phyloP scores from a whole-genome alignment of 257 asterid genomes.

The Solanum pinnatisectum region DNA sequence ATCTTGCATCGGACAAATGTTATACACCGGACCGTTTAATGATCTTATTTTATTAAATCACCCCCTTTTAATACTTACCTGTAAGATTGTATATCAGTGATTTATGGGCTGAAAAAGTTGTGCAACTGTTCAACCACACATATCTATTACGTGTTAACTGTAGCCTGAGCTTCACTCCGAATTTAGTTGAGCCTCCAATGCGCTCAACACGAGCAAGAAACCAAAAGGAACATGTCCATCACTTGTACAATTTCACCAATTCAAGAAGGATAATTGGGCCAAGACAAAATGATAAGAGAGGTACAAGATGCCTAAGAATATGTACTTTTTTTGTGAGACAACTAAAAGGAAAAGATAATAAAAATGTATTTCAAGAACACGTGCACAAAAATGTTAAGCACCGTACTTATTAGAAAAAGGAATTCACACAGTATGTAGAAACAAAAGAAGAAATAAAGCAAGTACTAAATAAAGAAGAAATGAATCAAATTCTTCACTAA shows the following conservation, averaged over 20 bases:
- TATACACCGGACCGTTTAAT: not conserved
- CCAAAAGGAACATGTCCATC: not conserved
- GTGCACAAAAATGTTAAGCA: not conserved
- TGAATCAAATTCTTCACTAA: not conserved
- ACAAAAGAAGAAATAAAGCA: not conserved
- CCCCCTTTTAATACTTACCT: not conserved
- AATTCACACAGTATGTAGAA: not conserved
- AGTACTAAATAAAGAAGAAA: not conserved
- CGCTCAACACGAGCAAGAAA: rapidly evolving
- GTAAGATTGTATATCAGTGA: not conserved
- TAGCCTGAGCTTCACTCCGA: rapidly evolving
- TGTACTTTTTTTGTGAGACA: not conserved
- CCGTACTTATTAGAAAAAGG: not conserved
- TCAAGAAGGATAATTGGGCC: not conserved
- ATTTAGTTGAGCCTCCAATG: rapidly evolving
- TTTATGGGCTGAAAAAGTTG: not conserved
- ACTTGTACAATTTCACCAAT: not conserved
- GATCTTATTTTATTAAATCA: not conserved
- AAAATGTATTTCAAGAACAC: not conserved
- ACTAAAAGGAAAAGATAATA: not conserved
- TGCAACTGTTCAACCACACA: not conserved
- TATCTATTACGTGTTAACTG: not conserved
- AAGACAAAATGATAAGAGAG: not conserved
- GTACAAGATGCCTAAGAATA: not conserved
- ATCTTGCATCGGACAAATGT: not conserved